Conservation (phyloP, 2,329 filamentous ascomycete species). For the Lecanicillium sp. region DNA sequence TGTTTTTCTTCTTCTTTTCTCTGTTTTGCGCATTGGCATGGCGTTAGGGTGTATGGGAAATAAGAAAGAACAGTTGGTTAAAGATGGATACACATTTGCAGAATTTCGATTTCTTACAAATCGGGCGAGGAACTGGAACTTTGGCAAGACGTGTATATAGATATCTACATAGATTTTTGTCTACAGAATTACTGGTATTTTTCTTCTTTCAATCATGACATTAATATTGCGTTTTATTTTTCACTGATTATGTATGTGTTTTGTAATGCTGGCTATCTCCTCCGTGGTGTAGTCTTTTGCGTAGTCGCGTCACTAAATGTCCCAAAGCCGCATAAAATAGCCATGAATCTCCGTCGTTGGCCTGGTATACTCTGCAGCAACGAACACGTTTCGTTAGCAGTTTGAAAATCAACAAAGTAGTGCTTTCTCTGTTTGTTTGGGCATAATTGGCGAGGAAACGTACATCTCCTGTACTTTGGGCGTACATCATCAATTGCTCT, state of each 20-base stretch:
- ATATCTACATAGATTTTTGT: not conserved
- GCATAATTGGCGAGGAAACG: conserved; percentile 16
- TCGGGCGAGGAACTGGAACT: not conserved
- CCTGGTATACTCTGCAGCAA: conserved; percentile 41
- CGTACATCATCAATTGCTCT: conserved; percentile 51
- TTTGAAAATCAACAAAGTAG: not conserved
- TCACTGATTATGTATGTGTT: not conserved
- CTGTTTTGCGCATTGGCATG: not conserved
- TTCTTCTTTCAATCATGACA: not conserved
- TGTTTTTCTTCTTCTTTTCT: conserved; percentile 8
- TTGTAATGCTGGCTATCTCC: not conserved
- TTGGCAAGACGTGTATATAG: conserved; percentile 1
- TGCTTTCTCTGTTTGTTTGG: no score
- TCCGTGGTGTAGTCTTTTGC: conserved; percentile 6
- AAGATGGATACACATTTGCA: no score
- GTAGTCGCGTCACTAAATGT: conserved; percentile 9
- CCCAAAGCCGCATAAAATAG: conserved; percentile 46
- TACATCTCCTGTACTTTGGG: conserved; percentile 46
- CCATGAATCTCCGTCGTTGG: conserved; percentile 47
- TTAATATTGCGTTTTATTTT: not conserved
- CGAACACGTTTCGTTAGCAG: not conserved
- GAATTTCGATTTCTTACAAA: no score
- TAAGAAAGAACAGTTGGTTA: no score
- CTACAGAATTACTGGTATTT: not conserved
- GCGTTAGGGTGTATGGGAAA: no score